Percentiles rank a stretch among this genome's conserved stretches.
Conservation (phyloP, 2,329 filamentous ascomycete genomes). For the Trichoderma sp. region DNA sequence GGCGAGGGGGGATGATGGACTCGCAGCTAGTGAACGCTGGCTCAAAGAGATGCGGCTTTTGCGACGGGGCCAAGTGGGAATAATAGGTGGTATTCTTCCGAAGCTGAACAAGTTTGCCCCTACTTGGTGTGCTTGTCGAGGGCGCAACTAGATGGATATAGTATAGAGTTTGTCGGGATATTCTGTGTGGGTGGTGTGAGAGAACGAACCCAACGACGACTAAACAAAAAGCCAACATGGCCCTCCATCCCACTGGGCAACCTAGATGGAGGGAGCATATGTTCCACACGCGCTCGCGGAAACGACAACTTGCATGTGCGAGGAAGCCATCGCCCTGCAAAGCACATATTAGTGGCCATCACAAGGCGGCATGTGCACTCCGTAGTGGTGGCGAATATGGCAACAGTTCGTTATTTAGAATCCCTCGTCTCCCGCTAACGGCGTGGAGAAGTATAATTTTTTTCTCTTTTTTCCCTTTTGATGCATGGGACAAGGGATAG, state of each 20-base stretch:
- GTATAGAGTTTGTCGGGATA: constrained; percentile 11
- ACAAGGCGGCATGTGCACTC: not conserved
- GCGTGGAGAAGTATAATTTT: not conserved
- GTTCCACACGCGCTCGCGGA: not conserved
- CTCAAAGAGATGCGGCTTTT: not conserved
- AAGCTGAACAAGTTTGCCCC: not conserved
- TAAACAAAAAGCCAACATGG: not conserved
- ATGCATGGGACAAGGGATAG: constrained; percentile 1
- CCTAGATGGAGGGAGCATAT: not conserved
- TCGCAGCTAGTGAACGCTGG: not conserved
- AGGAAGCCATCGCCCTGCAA: constrained; percentile 4
- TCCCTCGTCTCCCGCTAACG: not conserved
- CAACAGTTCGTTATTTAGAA: not conserved
- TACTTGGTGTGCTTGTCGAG: not conserved
- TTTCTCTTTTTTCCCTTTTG: not conserved
- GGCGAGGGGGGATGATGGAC: not conserved
- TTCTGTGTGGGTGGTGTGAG: constrained; percentile 12
- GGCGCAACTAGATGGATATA: constrained; percentile 9
- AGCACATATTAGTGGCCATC: not conserved
- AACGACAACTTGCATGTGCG: not conserved
- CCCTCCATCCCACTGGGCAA: not conserved
- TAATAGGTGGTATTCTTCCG: not conserved
- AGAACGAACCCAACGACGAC: not conserved
- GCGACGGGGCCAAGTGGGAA: not conserved
- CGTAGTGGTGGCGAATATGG: not conserved